A percentile compares a stretch with the other conserved stretches of the same genome.
Evolutionary conservation across 306 rosid species (phyloP).

Genomic region (Senna siamea): DNA sequence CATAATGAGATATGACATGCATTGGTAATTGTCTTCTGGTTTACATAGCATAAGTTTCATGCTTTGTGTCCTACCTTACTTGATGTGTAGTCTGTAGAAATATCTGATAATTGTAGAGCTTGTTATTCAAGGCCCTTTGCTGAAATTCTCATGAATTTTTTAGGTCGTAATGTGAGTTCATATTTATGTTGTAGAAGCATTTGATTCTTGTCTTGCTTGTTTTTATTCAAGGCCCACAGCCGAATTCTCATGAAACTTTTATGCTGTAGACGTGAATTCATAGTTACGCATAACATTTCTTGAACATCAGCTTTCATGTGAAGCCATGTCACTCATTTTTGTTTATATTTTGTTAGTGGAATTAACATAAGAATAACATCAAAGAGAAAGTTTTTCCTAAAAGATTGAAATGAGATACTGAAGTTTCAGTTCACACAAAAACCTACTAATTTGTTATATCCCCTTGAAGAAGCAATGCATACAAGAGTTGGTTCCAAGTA

Average conservation of each 20-base stretch:
- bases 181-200: constrained; percentile 31
- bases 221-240: constrained; percentile 19
- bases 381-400: too few species aligned
- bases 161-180: constrained; percentile 32
- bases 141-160: constrained; percentile 4
- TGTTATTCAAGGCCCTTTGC: not conserved
- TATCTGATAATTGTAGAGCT: constrained; percentile 23
- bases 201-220: constrained; percentile 17
- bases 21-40: not conserved
- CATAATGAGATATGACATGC: constrained; percentile 17
- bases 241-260: not conserved
- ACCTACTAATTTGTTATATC: not conserved
- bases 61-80: constrained; percentile 33
- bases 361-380: too few species aligned
- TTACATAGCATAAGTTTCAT: constrained; percentile 20
- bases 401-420: too few species aligned
- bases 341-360: too few species aligned
- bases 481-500: constrained; percentile 35
- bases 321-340: not conserved
- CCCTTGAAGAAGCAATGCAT: not conserved
- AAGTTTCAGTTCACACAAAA: too few species aligned
- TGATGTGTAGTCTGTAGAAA: constrained; percentile 41
- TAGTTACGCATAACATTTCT: constrained; percentile 15
- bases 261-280: constrained; percentile 27
- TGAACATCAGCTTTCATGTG: constrained; percentile 6